Evolutionary conservation across 2,329 filamentous ascomycete species (phyloP).

Genomic region (Microsporum audouinii): DNA sequence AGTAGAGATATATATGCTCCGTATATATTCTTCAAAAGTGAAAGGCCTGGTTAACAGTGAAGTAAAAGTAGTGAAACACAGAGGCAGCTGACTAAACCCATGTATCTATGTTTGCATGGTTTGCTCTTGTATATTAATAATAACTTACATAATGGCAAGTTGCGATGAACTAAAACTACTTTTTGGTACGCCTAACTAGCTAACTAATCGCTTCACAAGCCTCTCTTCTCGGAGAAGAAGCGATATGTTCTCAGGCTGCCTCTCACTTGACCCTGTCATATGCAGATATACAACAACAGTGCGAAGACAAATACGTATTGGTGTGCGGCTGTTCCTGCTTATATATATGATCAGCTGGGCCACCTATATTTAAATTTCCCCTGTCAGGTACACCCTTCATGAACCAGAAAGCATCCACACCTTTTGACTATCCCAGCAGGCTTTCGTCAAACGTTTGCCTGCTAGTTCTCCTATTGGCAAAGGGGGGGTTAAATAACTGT

Average conservation of each 20-base stretch:
- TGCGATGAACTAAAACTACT: no score
- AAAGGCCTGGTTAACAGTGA: no score
- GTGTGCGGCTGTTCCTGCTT: neutral
- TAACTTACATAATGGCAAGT: no score
- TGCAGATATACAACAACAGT: neutral
- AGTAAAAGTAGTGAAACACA: no score
- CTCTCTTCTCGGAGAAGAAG: neutral
- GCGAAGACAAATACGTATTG: neutral
- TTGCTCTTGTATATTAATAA: no score
- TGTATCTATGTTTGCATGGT: no score
- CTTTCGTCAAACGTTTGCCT: neutral
- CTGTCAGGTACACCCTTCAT: constrained; percentile 3
- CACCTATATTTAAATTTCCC: neutral
- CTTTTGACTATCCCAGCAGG: neutral
- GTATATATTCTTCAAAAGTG: no score
- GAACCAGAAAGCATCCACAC: neutral
- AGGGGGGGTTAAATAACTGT: neutral
- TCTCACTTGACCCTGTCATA: neutral
- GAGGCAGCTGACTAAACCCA: no score
- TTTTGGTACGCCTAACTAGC: neutral
- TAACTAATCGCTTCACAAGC: neutral
- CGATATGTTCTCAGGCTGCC: neutral
- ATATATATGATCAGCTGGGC: constrained; percentile 3
- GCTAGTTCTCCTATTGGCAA: neutral
- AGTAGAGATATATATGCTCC: no score